phyloP scores from a whole-genome alignment of 306 rosid species.

The Castanea mollissima region DNA sequence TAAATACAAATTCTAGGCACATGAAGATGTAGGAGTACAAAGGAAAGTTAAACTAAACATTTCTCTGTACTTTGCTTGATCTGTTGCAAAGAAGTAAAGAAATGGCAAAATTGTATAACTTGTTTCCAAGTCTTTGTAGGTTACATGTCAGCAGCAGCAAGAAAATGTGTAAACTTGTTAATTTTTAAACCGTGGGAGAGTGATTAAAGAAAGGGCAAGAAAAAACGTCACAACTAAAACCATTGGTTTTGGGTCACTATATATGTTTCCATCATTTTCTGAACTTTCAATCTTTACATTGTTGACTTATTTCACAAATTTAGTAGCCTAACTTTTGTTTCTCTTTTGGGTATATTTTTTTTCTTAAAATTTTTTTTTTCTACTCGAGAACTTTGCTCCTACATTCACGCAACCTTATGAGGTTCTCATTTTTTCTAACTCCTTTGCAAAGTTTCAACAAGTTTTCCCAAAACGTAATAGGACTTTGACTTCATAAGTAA shows the following conservation, averaged over 20 bases:
- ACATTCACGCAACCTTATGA: not conserved
- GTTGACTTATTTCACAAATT: constrained; percentile 9
- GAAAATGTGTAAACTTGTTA: not conserved
- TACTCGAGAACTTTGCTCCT: not conserved
- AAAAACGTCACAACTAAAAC: not conserved
- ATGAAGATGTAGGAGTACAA: not conserved
- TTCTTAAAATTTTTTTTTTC: not conserved
- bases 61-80: constrained; percentile 3
- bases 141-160: constrained; percentile 1
- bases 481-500: too few species aligned
- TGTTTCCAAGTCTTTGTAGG: not conserved
- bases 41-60: constrained; percentile 17
- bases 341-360: not conserved
- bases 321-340: constrained; percentile 6
- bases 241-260: not conserved
- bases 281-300: not conserved
- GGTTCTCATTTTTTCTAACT: not conserved
- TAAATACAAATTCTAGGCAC: not conserved
- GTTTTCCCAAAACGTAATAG: not conserved
- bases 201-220: not conserved
- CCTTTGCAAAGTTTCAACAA: not conserved
- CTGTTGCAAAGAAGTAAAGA: constrained; percentile 28
- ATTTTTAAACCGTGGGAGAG: not conserved
- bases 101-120: constrained; percentile 19
- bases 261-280: not conserved